These are phyloP conservation scores for Trichoderma erinaceum DNA, from an alignment of 495 filamentous ascomycete genomes.

Conservation along the genomic window DNA sequence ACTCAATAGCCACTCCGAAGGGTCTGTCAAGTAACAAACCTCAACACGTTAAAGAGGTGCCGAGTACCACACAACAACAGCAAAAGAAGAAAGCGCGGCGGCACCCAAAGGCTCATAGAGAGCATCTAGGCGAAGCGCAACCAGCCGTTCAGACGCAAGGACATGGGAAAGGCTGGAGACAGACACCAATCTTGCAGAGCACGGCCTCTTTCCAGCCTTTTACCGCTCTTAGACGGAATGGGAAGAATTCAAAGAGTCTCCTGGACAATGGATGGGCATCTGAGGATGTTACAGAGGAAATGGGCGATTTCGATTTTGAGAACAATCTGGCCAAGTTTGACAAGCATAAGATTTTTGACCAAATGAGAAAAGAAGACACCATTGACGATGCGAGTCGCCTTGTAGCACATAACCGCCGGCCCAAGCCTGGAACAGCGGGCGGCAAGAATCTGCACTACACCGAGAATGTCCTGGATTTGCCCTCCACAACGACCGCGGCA, in stretches of 20 bases:
- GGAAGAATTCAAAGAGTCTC: slow-evolving; percentile 40
- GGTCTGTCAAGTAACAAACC: neutral
- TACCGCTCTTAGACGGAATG: slow-evolving; percentile 51
- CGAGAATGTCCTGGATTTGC: slow-evolving; percentile 79
- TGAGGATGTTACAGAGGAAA: slow-evolving; percentile 89
- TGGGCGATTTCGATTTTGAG: slow-evolving; percentile 90
- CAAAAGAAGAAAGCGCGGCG: slow-evolving; percentile 18
- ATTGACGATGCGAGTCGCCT: slow-evolving; percentile 83
- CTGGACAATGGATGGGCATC: slow-evolving; percentile 90
- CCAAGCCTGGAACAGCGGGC: slow-evolving; percentile 69
- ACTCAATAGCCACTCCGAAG: neutral
- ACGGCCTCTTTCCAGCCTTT: slow-evolving; percentile 50
- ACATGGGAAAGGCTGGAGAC: slow-evolving; percentile 68
- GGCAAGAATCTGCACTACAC: slow-evolving; percentile 88
- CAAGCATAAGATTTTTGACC: slow-evolving; percentile 79
- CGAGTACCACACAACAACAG: neutral
- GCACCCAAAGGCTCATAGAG: slow-evolving; percentile 1
- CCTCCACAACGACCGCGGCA: slow-evolving; percentile 26
- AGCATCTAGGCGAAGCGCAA: slow-evolving; percentile 15
- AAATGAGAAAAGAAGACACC: slow-evolving; percentile 79
- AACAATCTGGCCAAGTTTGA: slow-evolving; percentile 87
- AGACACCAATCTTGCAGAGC: slow-evolving; percentile 70
- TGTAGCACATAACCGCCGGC: slow-evolving; percentile 75
- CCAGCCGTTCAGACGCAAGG: slow-evolving; percentile 20
- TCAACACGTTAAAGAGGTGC: neutral